Evolutionary conservation across 2,329 filamentous ascomycete genomes (phyloP), one percentile per base, ranked within the genome.

Genomic region (Fusarium pininemorale): DNA sequence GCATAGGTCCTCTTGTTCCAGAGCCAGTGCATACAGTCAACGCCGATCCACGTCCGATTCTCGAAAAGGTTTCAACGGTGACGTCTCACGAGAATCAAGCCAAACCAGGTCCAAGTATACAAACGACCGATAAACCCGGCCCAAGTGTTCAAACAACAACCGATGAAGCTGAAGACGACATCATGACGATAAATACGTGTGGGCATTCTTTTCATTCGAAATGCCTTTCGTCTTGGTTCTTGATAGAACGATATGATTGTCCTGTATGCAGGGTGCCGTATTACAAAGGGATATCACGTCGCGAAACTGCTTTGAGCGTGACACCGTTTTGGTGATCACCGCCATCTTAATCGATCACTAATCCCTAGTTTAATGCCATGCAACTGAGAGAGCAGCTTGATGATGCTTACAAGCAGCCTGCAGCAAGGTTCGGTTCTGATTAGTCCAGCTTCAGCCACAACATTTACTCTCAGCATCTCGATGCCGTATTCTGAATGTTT

Each of bases 161-260:
- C 26, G 39, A 55, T 41, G 16, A 22, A 14, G 13, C 35, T 22
- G 58, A 69, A 13, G 60, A 81, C 57, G 81, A 84, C 7, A 74
- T 84, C 8, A 37, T 85, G 56, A 81, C 78, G 51, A 70, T 84
- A 54, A 82, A 82, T 48, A 73, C 60, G 26, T 85, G 83, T 45
- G 79, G 78, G 2, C 84, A 85, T 47, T 73, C 79, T 4, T 85
- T 84, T 60, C 84, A 85, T 70, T 79, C 81, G 10, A 79, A 78
- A 13, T 85, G 84, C 30, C 76, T 85, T 30, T 80, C 79, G 5
- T 80, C 79, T 1, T 85, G 83, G 83, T 83, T 83, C 57, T 63
- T 84, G 39, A 78, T 79, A 35, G 77, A 79, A 26, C 77, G 82
- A 7, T 80, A 81, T 59, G 78, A 81, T 37, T 85, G 84, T 41